These are phyloP conservation scores for Cubamyces sp. DNA, from an alignment of 768 basidiomycete species.

Conservation along the genomic window DNA sequence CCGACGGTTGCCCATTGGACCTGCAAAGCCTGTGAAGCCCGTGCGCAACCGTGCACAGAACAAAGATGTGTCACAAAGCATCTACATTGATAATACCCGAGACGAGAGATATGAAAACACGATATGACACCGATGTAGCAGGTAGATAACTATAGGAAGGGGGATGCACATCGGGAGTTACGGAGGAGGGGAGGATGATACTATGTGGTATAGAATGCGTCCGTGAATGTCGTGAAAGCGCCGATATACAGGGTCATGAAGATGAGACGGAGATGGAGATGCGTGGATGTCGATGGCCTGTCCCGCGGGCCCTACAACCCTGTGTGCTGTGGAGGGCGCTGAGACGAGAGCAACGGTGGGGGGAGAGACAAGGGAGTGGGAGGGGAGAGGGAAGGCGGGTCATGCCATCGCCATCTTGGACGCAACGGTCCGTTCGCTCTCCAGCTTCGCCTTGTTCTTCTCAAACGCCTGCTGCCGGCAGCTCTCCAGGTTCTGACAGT, in stretches of 20 bases:
- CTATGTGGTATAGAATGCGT: slow-evolving; percentile 32
- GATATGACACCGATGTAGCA: slow-evolving; percentile 23
- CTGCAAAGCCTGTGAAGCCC: background rate
- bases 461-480: slow-evolving; percentile 89
- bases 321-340: slow-evolving; percentile 7
- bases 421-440: slow-evolving; percentile 85
- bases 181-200: slow-evolving; percentile 17
- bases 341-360: slow-evolving; percentile 13
- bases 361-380: slow-evolving; percentile 13
- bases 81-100: slow-evolving; percentile 27
- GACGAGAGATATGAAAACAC: slow-evolving; percentile 21
- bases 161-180: slow-evolving; percentile 25
- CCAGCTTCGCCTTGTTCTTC: slow-evolving; percentile 84
- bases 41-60: background rate
- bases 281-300: slow-evolving; percentile 25
- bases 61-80: slow-evolving; percentile 7
- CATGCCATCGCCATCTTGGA: slow-evolving; percentile 85
- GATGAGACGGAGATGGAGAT: slow-evolving; percentile 21
- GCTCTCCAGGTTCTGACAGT: slow-evolving; percentile 80
- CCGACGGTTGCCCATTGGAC: slow-evolving; percentile 1
- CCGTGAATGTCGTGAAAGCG: slow-evolving; percentile 35
- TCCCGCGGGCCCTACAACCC: slow-evolving; percentile 20
- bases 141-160: slow-evolving; percentile 4
- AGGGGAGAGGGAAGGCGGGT: slow-evolving; percentile 28
- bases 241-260: slow-evolving; percentile 21